These are phyloP conservation scores for Triticum dicoccoides DNA, from an alignment of 176 grass and related monocot species.

Conservation along the genomic window DNA sequence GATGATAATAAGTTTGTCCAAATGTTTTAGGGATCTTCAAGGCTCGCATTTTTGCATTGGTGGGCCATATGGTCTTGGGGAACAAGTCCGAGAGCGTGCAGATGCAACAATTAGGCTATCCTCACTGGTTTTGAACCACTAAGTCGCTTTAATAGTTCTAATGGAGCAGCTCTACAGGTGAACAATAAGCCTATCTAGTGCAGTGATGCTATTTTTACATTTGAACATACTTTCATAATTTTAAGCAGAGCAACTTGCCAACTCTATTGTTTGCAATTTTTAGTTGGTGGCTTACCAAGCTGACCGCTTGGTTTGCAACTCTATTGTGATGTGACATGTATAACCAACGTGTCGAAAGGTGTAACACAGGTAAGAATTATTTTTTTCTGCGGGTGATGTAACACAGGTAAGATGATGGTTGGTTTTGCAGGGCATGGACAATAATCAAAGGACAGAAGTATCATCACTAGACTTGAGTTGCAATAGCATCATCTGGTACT, in stretches of 20 bases:
- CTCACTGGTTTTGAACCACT: slow-evolving; percentile 90
- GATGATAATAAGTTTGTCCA: not conserved
- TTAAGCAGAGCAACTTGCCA: not conserved
- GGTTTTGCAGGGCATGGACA: slow-evolving; percentile 84
- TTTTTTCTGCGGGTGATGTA: no score
- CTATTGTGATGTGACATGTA: not conserved
- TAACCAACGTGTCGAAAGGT: no score
- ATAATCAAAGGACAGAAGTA: slow-evolving; percentile 95
- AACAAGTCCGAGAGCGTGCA: slow-evolving; percentile 53
- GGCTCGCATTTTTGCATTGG: slow-evolving; percentile 80
- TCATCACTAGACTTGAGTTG: slow-evolving; percentile 58
- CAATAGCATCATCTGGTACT: not conserved
- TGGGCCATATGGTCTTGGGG: slow-evolving; percentile 81
- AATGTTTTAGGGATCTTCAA: slow-evolving; percentile 59
- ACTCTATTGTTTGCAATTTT: not conserved
- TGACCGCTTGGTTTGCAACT: not conserved
- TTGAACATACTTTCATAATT: not conserved
- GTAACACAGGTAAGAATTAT: no score
- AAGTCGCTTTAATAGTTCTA: slow-evolving; percentile 83
- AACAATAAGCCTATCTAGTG: not conserved
- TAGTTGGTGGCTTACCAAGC: no score
- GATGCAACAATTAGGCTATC: slow-evolving; percentile 69
- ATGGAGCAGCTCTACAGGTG: slow-evolving; percentile 95
- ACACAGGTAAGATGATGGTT: not conserved
- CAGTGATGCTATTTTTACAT: not conserved